Evolutionary conservation across 2,329 filamentous ascomycete species (phyloP).

Genomic region (Talaromyces rugulosus): DNA sequence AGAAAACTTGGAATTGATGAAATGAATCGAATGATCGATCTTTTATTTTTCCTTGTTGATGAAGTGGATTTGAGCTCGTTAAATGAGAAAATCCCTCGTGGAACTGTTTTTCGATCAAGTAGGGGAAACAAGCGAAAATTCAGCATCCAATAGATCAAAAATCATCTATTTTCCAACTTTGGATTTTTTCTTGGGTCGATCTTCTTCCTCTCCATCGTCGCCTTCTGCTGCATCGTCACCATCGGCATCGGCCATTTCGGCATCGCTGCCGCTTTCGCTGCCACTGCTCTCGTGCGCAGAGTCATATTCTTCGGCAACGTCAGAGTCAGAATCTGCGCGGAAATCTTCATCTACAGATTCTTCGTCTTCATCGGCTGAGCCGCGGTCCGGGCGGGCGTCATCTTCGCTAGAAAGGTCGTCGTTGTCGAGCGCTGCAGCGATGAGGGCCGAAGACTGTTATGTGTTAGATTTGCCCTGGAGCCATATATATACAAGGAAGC

Average conservation of each 20-base stretch:
- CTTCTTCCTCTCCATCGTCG: conserved; percentile 43
- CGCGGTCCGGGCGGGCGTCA: conserved; percentile 70
- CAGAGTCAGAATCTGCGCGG: conserved; percentile 83
- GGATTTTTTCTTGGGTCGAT: conserved; percentile 62
- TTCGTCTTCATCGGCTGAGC: conserved; percentile 92
- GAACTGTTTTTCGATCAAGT: background rate
- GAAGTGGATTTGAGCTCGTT: background rate
- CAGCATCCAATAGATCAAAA: background rate
- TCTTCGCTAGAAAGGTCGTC: conserved; percentile 85
- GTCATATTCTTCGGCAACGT: conserved; percentile 95
- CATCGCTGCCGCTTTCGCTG: conserved; percentile 62
- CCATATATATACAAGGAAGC: conserved; percentile 28
- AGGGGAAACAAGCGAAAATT: background rate
- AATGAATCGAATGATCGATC: background rate
- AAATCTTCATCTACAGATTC: conserved; percentile 97
- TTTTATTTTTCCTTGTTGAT: background rate
- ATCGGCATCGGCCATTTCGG: conserved; percentile 51
- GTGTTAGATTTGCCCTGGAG: conserved; percentile 19
- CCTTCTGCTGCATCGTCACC: conserved; percentile 34
- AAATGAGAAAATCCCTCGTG: background rate
- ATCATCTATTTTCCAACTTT: conserved; percentile 42
- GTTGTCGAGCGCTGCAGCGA: conserved; percentile 78
- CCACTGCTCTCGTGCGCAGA: conserved; percentile 84
- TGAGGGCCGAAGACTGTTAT: conserved; percentile 50
- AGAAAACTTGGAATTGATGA: background rate